A percentile compares a stretch with the other conserved stretches of the same genome.
Evolutionary conservation across 805 yeast species (phyloP).

Genomic region (Ogataea parapolymorpha): DNA sequence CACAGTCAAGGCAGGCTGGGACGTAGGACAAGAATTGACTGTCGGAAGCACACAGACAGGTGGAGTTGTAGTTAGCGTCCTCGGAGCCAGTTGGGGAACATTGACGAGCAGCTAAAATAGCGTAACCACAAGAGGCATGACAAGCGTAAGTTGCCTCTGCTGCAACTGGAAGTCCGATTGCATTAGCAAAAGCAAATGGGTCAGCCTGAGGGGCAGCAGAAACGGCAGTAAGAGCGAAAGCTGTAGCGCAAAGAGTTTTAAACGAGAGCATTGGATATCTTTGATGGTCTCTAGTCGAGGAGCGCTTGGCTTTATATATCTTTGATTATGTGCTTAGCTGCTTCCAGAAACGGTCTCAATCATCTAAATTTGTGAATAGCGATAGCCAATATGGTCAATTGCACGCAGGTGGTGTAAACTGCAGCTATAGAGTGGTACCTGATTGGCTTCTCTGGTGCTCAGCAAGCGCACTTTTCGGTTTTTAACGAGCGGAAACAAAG

Average conservation of each 20-base stretch:
- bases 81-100: constrained; percentile 20
- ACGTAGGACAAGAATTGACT: constrained; percentile 29
- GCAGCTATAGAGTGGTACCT: neutral
- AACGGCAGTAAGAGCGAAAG: constrained; percentile 6
- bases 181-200: constrained; percentile 31
- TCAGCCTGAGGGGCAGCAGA: constrained; percentile 21
- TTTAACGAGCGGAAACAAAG: neutral
- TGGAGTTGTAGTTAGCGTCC: constrained; percentile 31
- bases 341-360: neutral
- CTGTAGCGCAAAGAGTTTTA: constrained; percentile 5
- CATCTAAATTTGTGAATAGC: neutral
- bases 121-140: constrained; percentile 36
- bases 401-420: too few species aligned
- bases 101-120: constrained; percentile 31
- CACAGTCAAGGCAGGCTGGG: constrained; percentile 37
- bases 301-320: neutral
- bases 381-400: neutral
- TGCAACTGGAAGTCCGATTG: constrained; percentile 28
- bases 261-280: constrained; percentile 8
- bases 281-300: neutral
- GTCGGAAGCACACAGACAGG: constrained; percentile 32
- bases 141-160: constrained; percentile 33
- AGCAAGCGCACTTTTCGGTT: constrained; percentile 12
- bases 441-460: constrained; percentile 1
- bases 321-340: neutral